phyloP scores from a whole-genome alignment of 2,329 filamentous ascomycete species.

The Daldinia eschscholtzii region DNA sequence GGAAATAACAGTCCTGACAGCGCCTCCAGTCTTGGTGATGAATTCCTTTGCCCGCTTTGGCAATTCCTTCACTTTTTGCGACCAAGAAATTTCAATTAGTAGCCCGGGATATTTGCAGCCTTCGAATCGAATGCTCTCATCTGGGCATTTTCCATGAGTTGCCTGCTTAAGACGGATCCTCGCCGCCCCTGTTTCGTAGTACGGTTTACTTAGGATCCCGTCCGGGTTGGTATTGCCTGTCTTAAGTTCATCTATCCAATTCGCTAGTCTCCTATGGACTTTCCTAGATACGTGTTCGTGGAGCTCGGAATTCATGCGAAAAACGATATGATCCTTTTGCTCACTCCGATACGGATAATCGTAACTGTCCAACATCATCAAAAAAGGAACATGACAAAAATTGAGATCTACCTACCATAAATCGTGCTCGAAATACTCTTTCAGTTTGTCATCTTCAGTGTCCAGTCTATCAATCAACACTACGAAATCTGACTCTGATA shows the following conservation, averaged over 20 bases:
- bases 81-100: slow-evolving; percentile 1
- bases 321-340: neutral
- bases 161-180: neutral
- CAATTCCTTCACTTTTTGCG: neutral
- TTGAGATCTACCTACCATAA: neutral
- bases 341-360: neutral
- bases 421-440: neutral
- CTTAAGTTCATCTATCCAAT: neutral
- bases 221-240: neutral
- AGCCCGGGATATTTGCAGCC: neutral
- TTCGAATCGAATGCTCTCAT: neutral
- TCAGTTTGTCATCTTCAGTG: neutral
- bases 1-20: neutral
- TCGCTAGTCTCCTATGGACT: neutral
- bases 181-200: neutral
- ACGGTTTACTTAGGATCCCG: neutral
- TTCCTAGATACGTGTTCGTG: neutral
- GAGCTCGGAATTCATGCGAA: neutral
- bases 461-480: neutral
- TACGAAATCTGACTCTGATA: neutral
- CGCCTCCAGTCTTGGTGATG: neutral
- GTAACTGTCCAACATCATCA: neutral
- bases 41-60: slow-evolving; percentile 1
- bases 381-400: neutral
- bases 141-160: neutral